Evolutionary conservation across 345 rosid genomes (phyloP).

Genomic region (Schrenkiella parvula): DNA sequence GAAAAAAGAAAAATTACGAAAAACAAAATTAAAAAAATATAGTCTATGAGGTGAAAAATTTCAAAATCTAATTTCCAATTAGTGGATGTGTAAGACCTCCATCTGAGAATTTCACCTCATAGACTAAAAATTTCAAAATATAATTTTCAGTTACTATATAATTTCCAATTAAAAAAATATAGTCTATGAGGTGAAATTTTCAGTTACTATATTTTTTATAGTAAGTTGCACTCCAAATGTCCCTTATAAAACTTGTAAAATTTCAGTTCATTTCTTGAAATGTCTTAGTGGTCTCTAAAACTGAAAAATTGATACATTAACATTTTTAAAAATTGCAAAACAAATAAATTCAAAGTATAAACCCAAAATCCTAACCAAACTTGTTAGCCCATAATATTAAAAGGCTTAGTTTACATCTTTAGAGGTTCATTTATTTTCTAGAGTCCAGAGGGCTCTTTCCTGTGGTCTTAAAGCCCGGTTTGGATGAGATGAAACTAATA

Average conservation of each 20-base stretch:
- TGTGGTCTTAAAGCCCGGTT: no score
- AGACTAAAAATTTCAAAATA: not conserved
- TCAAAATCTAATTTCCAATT: not conserved
- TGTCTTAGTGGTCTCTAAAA: slow-evolving; percentile 33
- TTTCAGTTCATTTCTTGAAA: not conserved
- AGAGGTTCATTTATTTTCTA: not conserved
- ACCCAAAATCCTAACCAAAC: not conserved
- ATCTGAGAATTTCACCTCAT: no score
- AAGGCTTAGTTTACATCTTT: not conserved
- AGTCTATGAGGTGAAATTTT: no score
- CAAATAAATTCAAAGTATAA: not conserved
- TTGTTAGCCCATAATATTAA: not conserved
- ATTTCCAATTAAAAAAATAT: no score
- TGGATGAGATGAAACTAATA: no score
- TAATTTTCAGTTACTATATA: no score
- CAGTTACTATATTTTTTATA: no score
- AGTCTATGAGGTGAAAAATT: not conserved
- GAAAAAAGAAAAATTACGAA: not conserved
- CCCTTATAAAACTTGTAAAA: not conserved
- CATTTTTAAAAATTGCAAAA: not conserved
- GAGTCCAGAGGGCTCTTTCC: not conserved
- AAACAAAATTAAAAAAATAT: not conserved
- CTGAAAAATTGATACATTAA: not conserved
- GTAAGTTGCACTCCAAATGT: not conserved
- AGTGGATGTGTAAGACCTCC: no score